A percentile compares a stretch with the other conserved stretches of the same genome.
Conservation (phyloP, 2,329 filamentous ascomycete species). For the Fusarium brachygibbosum region DNA sequence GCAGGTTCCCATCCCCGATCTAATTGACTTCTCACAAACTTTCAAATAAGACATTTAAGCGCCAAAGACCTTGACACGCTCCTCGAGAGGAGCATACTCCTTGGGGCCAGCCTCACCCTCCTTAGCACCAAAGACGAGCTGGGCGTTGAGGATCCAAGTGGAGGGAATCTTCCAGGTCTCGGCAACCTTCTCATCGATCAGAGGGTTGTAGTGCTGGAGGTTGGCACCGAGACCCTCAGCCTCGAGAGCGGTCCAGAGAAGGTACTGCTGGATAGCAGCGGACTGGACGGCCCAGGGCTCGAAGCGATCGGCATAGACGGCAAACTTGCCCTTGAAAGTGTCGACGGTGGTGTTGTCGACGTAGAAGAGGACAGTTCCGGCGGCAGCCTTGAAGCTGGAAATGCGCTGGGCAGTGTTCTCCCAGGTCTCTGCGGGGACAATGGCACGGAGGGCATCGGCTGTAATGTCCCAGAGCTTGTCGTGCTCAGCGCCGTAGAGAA, state of each 20-base stretch:
- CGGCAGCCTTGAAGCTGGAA: constrained; percentile 74
- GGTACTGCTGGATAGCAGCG: constrained; percentile 82
- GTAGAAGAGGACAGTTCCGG: constrained; percentile 91
- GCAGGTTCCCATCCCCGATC: constrained; percentile 11
- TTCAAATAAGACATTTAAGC: constrained; percentile 53
- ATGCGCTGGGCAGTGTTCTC: constrained; percentile 62
- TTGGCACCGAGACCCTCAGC: constrained; percentile 88
- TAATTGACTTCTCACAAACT: constrained; percentile 14
- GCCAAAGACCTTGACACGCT: constrained; percentile 75
- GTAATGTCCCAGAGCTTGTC: constrained; percentile 88
- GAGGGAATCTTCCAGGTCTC: constrained; percentile 77
- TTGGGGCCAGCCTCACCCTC: constrained; percentile 72
- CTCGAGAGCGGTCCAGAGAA: constrained; percentile 85
- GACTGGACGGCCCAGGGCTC: constrained; percentile 81
- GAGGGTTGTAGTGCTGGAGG: constrained; percentile 93
- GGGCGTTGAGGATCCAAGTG: constrained; percentile 82
- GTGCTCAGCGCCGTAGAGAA: constrained; percentile 86
- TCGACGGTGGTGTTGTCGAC: constrained; percentile 79
- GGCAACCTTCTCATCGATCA: constrained; percentile 80
- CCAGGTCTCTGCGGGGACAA: constrained; percentile 76
- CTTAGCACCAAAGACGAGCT: constrained; percentile 85
- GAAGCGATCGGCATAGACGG: constrained; percentile 84
- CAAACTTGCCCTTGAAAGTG: constrained; percentile 75
- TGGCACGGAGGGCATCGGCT: constrained; percentile 61
- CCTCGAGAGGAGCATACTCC: constrained; percentile 72